Percentiles rank a stretch among this genome's conserved stretches.
Evolutionary conservation across 2,329 filamentous ascomycete species (phyloP).

Genomic region (Dothistroma pini): DNA sequence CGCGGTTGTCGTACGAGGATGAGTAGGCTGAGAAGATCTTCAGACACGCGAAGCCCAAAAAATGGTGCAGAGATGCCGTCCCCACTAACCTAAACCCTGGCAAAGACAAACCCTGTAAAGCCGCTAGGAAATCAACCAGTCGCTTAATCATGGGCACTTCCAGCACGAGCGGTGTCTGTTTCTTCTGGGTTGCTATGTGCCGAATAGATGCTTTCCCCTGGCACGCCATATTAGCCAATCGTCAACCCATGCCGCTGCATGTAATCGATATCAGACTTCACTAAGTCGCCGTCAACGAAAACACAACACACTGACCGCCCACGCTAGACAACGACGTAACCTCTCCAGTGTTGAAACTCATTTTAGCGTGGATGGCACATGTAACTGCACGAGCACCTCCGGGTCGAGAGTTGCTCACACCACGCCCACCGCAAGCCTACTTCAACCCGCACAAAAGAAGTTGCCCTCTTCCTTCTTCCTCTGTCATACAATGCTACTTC

Average conservation of each 20-base stretch:
- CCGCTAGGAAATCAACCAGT: too few relatives aligned
- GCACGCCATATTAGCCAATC: too few relatives aligned
- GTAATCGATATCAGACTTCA: too few relatives aligned
- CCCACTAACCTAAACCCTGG: too few relatives aligned
- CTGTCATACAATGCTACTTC: slow-evolving; percentile 33
- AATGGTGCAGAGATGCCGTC: neutral
- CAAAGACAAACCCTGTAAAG: too few relatives aligned
- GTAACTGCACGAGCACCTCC: neutral
- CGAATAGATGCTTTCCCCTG: too few relatives aligned
- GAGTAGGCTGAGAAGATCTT: neutral
- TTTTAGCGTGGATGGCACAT: neutral
- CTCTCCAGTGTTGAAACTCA: neutral
- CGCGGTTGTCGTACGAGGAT: neutral
- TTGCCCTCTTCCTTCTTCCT: neutral
- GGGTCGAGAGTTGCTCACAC: neutral
- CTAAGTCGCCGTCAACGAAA: too few relatives aligned
- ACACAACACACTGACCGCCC: neutral
- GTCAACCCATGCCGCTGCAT: too few relatives aligned
- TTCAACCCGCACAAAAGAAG: neutral
- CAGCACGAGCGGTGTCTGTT: too few relatives aligned
- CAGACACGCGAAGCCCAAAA: neutral
- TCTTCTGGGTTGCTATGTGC: too few relatives aligned
- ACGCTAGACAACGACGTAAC: neutral
- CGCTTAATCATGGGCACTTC: too few relatives aligned
- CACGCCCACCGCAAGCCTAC: neutral